phyloP scores from a whole-genome alignment of 495 filamentous ascomycete species.

The Daldinia bambusicola region DNA sequence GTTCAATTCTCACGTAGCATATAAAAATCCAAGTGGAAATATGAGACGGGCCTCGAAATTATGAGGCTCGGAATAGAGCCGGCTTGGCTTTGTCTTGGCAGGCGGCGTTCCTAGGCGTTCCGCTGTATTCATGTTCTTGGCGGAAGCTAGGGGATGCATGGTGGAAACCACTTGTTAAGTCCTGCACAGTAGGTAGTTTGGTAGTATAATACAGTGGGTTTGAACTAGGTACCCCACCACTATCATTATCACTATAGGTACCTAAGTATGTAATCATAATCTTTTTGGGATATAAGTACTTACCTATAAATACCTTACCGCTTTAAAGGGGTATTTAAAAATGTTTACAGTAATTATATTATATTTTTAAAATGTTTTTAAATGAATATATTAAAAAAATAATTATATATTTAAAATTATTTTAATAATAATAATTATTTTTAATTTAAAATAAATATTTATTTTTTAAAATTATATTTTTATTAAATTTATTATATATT shows the following conservation, averaged over 20 bases:
- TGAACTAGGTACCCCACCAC: too few species aligned
- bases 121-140: slow-evolving; percentile 3
- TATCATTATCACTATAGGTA: too few species aligned
- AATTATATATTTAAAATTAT: not conserved
- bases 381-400: not conserved
- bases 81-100: slow-evolving; percentile 12
- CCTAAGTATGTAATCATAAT: too few species aligned
- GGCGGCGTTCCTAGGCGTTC: not conserved
- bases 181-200: not conserved
- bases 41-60: not conserved
- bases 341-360: not conserved
- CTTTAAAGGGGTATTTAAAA: too few species aligned
- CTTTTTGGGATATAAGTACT: too few species aligned
- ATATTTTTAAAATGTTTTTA: not conserved
- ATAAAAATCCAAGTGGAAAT: not conserved
- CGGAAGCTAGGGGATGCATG: slow-evolving; percentile 1
- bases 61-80: slow-evolving; percentile 14
- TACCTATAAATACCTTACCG: slow-evolving; percentile 4
- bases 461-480: not conserved
- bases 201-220: not conserved
- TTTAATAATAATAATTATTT: not conserved
- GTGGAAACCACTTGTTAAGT: not conserved
- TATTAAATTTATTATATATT: not conserved
- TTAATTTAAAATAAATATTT: not conserved
- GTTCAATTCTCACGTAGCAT: not conserved